Percentiles rank a stretch among this genome's conserved stretches.
phyloP scores from a whole-genome alignment of 805 yeast genomes.

The Ogataea glucozyma region DNA sequence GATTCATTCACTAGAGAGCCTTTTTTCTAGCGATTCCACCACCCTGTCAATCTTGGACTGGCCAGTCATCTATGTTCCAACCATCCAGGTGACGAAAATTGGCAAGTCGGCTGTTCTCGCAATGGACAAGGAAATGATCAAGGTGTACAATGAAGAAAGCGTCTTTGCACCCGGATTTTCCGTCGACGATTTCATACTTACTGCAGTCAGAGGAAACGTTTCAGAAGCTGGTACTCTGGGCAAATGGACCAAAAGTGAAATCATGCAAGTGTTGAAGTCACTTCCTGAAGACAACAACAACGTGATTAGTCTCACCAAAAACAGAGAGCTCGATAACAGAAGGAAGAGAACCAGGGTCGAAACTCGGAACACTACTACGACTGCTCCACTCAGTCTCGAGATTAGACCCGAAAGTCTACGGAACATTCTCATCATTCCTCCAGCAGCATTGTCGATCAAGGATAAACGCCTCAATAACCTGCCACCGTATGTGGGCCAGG shows the following conservation, averaged over 20 bases:
- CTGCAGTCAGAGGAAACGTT: neutral
- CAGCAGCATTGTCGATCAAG: slow-evolving; percentile 17
- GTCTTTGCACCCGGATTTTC: neutral
- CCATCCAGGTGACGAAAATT: neutral
- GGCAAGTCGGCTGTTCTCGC: neutral
- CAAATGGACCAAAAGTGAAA: neutral
- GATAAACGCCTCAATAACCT: slow-evolving; percentile 12
- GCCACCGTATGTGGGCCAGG: slow-evolving; percentile 13
- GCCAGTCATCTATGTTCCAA: slow-evolving; percentile 4
- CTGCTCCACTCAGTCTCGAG: slow-evolving; percentile 10
- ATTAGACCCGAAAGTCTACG: slow-evolving; percentile 9
- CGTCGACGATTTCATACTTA: slow-evolving; percentile 3
- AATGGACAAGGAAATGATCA: neutral
- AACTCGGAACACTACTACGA: no score
- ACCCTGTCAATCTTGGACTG: neutral
- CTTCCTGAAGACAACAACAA: neutral
- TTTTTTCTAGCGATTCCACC: neutral
- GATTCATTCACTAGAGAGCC: neutral
- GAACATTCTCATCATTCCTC: slow-evolving; percentile 18
- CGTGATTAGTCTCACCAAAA: neutral
- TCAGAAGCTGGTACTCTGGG: neutral
- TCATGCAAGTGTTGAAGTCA: neutral
- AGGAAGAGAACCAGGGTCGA: neutral
- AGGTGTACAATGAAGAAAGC: slow-evolving; percentile 3
- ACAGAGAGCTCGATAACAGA: neutral